phyloP scores from a whole-genome alignment of 2,329 filamentous ascomycete genomes.

The Drechslerella dactyloides region DNA sequence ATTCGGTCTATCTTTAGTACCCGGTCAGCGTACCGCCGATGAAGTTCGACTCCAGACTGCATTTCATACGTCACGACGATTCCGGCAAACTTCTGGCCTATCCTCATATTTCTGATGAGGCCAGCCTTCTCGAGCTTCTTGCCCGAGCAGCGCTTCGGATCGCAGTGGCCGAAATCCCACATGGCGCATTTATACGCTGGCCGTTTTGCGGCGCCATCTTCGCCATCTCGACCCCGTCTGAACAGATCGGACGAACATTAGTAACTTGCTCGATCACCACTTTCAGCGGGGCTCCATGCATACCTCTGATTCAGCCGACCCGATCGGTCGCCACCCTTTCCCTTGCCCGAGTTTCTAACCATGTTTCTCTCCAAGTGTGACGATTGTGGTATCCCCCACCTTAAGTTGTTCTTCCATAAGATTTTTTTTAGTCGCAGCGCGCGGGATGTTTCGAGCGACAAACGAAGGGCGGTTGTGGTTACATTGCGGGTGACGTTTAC shows the following conservation, averaged over 20 bases:
- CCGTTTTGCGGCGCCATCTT: constrained; percentile 55
- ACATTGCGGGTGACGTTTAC: constrained; percentile 46
- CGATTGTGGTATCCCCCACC: background rate
- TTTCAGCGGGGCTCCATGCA: constrained; percentile 3
- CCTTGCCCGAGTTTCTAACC: constrained; percentile 42
- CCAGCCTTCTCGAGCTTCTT: constrained; percentile 92
- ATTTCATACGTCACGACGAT: constrained; percentile 80
- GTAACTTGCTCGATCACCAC: constrained; percentile 14
- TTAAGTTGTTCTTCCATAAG: background rate
- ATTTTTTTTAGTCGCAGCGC: constrained; percentile 20
- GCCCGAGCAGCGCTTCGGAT: constrained; percentile 93
- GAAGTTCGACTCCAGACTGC: too few relatives aligned
- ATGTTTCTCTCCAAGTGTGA: constrained; percentile 7
- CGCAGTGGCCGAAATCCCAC: constrained; percentile 97
- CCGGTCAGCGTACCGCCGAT: constrained; percentile 17
- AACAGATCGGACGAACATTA: constrained; percentile 1
- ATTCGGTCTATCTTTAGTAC: constrained; percentile 67
- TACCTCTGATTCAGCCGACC: constrained; percentile 30
- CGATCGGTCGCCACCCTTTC: constrained; percentile 30
- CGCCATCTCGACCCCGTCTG: constrained; percentile 25
- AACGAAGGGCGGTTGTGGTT: constrained; percentile 16
- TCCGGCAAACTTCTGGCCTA: constrained; percentile 89
- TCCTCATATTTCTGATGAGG: constrained; percentile 87
- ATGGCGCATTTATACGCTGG: constrained; percentile 86
- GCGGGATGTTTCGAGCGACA: constrained; percentile 19